Conservation (phyloP, 306 rosid species). For the Potentilla sterilis region DNA sequence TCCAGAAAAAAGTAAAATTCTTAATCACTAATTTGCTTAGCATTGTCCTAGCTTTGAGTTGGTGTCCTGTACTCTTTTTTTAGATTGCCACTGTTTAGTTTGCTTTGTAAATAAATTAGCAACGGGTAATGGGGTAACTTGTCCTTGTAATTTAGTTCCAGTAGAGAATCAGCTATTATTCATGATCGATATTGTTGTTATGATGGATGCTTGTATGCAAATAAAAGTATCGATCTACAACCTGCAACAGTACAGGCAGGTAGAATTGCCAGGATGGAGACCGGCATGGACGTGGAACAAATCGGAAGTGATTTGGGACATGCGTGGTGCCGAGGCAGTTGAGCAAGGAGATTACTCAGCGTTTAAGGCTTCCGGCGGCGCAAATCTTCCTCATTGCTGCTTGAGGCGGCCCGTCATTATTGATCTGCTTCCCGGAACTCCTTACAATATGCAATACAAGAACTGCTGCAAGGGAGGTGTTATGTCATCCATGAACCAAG, state of each 20-base stretch:
- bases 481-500: conserved; percentile 58
- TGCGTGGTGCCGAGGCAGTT: conserved; percentile 74
- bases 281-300: conserved; percentile 65
- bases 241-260: conserved; percentile 58
- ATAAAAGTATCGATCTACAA: conserved; percentile 59
- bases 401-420: conserved; percentile 47
- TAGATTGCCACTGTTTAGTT: too few species aligned
- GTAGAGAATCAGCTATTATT: too few species aligned
- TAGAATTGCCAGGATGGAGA: conserved; percentile 76
- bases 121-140: too few species aligned
- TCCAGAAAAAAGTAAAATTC: too few species aligned
- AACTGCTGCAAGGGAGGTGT: conserved; percentile 75
- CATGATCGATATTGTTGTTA: neutral
- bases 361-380: conserved; percentile 30
- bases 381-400: conserved; percentile 65
- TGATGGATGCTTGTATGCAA: conserved; percentile 21
- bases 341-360: conserved; percentile 69
- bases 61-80: too few species aligned
- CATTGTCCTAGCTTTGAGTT: too few species aligned
- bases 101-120: too few species aligned
- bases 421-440: conserved; percentile 63
- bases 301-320: conserved; percentile 63
- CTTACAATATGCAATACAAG: conserved; percentile 47
- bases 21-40: too few species aligned
- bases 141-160: too few species aligned